These are phyloP conservation scores for Candida yuanshanica DNA, from an alignment of 805 yeast species.

Conservation along the genomic window DNA sequence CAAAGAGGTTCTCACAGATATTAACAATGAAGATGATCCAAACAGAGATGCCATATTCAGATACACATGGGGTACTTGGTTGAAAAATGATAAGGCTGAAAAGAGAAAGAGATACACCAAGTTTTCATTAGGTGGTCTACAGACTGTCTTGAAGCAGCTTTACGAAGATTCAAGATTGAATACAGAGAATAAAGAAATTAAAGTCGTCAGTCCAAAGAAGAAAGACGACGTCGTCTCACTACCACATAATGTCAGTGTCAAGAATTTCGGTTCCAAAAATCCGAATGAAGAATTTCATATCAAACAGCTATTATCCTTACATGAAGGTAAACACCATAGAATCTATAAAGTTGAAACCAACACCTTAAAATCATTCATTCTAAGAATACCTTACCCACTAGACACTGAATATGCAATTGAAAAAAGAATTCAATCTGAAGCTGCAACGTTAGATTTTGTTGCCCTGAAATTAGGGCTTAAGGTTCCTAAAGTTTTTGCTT, in stretches of 20 bases:
- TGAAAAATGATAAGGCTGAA: constrained; percentile 69
- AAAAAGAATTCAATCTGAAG: constrained; percentile 78
- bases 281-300: constrained; percentile 44
- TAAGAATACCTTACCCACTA: constrained; percentile 81
- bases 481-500: constrained; percentile 69
- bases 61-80: constrained; percentile 95
- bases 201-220: constrained; percentile 27
- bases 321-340: constrained; percentile 93
- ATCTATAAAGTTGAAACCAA: constrained; percentile 68
- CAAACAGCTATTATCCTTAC: constrained; percentile 74
- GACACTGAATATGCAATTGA: constrained; percentile 61
- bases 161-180: constrained; percentile 32
- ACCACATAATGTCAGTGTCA: constrained; percentile 41
- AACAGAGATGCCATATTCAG: constrained; percentile 69
- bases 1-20: constrained; percentile 40
- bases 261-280: constrained; percentile 38
- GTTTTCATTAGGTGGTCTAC: constrained; percentile 77
- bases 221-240: constrained; percentile 36
- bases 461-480: constrained; percentile 54
- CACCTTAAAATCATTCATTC: constrained; percentile 54
- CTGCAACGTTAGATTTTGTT: constrained; percentile 87
- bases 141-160: constrained; percentile 43
- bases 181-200: constrained; percentile 24
- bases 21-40: constrained; percentile 60
- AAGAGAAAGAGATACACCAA: constrained; percentile 71